Evolutionary conservation across 768 basidiomycete genomes (phyloP), one percentile per base, ranked within the genome.

Genomic region (Amanita thiersii): DNA sequence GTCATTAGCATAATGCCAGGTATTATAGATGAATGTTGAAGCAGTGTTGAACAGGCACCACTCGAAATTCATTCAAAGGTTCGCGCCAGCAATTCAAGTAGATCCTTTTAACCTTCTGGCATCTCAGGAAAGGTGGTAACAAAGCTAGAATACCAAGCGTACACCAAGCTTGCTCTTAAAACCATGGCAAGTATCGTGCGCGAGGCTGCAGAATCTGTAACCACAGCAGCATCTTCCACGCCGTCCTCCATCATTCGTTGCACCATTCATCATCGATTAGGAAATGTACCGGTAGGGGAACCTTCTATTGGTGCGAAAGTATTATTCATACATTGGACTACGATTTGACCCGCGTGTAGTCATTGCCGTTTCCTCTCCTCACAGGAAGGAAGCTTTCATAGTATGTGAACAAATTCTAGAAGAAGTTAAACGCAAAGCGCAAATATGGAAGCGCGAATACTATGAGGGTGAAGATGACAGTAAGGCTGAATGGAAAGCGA

Each of bases 401-500:
- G 81, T 79, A 12, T 88, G 86, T 56, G 88, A 91, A 59, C 75
- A 66, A 51, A 77, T 92, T 45, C 68, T 94, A n/a, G 91, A 94
- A 57, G 73, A 80, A 44, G 81, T 93, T 43, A 94, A 94, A 65
- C 62, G 61, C 46, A 81, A 76, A 53, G 87, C 73, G 30, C 89
- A 88, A 59, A 84, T 93, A 48, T 94, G 91, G 91, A 93, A 94
- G 65, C 64, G 85, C 52, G 91, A 93, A 56, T 86, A 75, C 53
- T 93, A 92, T 52, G 81, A 81, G 53, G 83, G 77, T 5, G 73
- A 77, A 50, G 57, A 59, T 37, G 79, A 81, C 33, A 71, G 66
- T 23, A 67, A 65, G 37, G 82, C 81, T 7, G 70, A 75, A 53
- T 86, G 84, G 84, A 86, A 86, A 58, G 69, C 68, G 46, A 86